A percentile compares a stretch with the other conserved stretches of the same genome.
phyloP scores from a whole-genome alignment of 2,329 filamentous ascomycete genomes.

The Dactylellina cionopaga region DNA sequence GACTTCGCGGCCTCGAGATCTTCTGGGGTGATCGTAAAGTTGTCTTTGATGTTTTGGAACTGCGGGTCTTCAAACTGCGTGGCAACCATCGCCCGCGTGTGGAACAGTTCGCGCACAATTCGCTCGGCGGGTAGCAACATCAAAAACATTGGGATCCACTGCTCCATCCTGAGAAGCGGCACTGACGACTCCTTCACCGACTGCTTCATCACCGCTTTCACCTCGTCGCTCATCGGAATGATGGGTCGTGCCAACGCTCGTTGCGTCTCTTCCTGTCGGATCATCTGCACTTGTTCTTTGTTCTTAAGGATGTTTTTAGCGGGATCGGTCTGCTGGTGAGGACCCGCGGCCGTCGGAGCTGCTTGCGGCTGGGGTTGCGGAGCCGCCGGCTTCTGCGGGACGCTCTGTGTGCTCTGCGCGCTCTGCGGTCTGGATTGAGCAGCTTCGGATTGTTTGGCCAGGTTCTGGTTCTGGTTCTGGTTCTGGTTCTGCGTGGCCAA shows the following conservation, averaged over 20 bases:
- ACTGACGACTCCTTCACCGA: conserved; percentile 27
- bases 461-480: conserved; percentile 10
- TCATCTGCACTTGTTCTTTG: conserved; percentile 39
- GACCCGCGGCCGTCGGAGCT: conserved; percentile 13
- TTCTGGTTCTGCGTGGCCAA: conserved; percentile 9
- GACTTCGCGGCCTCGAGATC: conserved; percentile 40
- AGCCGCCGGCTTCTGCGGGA: background rate
- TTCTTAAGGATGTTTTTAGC: conserved; percentile 36
- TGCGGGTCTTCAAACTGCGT: conserved; percentile 43
- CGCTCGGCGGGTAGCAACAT: conserved; percentile 33
- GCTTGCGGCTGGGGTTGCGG: conserved; percentile 7
- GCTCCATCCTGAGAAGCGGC: conserved; percentile 32
- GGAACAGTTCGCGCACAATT: conserved; percentile 36
- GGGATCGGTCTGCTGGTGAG: conserved; percentile 14
- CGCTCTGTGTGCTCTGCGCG: too few species aligned
- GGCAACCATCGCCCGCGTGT: conserved; percentile 29
- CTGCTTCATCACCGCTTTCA: conserved; percentile 32
- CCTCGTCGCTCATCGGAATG: conserved; percentile 45
- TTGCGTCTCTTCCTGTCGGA: conserved; percentile 40
- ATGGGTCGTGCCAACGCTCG: conserved; percentile 30
- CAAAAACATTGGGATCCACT: conserved; percentile 50
- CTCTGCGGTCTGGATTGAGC: too few species aligned
- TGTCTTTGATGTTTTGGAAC: conserved; percentile 39
- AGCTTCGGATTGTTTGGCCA: conserved; percentile 13
- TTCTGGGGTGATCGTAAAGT: conserved; percentile 44